Evolutionary conservation across 768 basidiomycete genomes (phyloP).

Genomic region (Hericium coralloides): DNA sequence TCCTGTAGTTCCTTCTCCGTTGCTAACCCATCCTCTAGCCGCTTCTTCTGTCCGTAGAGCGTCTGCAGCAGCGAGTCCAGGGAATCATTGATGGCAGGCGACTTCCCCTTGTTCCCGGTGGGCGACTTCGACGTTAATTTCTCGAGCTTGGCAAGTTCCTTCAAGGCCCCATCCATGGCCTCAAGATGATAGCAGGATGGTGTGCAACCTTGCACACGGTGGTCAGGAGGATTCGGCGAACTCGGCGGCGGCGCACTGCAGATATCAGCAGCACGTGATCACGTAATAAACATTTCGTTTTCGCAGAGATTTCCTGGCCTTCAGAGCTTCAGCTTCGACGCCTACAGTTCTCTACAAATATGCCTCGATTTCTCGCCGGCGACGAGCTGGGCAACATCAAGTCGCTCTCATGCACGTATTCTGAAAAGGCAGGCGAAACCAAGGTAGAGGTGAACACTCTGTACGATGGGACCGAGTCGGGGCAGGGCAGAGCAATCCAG

Average conservation of each 20-base stretch:
- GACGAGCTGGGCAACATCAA: slow-evolving; percentile 78
- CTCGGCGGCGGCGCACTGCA: background rate
- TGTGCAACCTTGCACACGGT: background rate
- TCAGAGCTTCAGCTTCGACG: background rate
- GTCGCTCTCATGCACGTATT: slow-evolving; percentile 35
- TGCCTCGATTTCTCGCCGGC: slow-evolving; percentile 65
- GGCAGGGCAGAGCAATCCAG: slow-evolving; percentile 30
- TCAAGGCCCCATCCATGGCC: slow-evolving; percentile 64
- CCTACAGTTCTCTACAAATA: slow-evolving; percentile 18
- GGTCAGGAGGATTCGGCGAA: background rate
- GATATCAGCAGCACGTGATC: background rate
- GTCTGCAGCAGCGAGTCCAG: slow-evolving; percentile 55
- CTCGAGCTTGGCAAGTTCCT: slow-evolving; percentile 75
- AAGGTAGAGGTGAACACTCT: slow-evolving; percentile 28
- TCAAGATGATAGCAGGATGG: background rate
- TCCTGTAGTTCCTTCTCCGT: slow-evolving; percentile 40
- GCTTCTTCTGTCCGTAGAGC: slow-evolving; percentile 47
- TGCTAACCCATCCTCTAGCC: slow-evolving; percentile 38
- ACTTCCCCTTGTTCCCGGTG: slow-evolving; percentile 37
- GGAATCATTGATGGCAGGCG: slow-evolving; percentile 45
- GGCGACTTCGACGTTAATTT: slow-evolving; percentile 38
- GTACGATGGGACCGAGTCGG: slow-evolving; percentile 23
- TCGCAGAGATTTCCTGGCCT: background rate
- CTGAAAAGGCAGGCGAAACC: slow-evolving; percentile 20
- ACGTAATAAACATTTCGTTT: background rate